Base-by-base conservation (phyloP, 2,329 filamentous ascomycete genomes). In the Ophiosphaerella herpotricha region DNA sequence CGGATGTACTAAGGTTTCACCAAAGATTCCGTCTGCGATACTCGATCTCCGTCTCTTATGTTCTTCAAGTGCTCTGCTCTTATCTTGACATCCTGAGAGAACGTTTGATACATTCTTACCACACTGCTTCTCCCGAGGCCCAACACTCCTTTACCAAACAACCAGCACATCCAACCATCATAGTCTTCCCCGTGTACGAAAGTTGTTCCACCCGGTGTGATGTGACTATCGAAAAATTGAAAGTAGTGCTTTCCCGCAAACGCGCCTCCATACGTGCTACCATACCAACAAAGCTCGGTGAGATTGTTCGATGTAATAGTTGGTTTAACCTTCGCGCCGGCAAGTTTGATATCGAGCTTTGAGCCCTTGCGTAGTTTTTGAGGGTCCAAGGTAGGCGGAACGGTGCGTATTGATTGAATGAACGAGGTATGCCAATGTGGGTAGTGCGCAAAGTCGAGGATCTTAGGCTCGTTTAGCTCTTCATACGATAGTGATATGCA, bases 131-230 rank as follows among this genome's bases (percentile, higher is more conserved):
- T 24, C 7, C 34, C 35, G 34, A 44, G 8, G 8, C 46, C 40
- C 4, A 44, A 39, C 18, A 21, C 13, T 3, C 40, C 29, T n/a
- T 50, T 31, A 13, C 43, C 35, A 41, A 50, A 46, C 16, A 50
- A 12, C 37, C 35, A 40, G 3, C 33, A 39, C 46, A 50, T 26
- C 51, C 46, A 50, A 2, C 51, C 46, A 26, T 31, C 39, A 38
- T 50, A 47, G 13, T 50, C 34, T 36, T 50, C 51, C 6, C 51
- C 46, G 44, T 47, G 46, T 16, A 50, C 43, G n/a, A 50, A 43
- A 9, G 29, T 47, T 2, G 46, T 50, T 12, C 39, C 38, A 24
- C 47, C 43, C 1, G 34, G 42, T 5, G 39, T 43, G 11, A 35
- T 37, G 14, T 43, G 24, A 24, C 46, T 54, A 21, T 47, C 47